Conservation (phyloP, 148 eudicot species). For the Chenopodium suecicum region DNA sequence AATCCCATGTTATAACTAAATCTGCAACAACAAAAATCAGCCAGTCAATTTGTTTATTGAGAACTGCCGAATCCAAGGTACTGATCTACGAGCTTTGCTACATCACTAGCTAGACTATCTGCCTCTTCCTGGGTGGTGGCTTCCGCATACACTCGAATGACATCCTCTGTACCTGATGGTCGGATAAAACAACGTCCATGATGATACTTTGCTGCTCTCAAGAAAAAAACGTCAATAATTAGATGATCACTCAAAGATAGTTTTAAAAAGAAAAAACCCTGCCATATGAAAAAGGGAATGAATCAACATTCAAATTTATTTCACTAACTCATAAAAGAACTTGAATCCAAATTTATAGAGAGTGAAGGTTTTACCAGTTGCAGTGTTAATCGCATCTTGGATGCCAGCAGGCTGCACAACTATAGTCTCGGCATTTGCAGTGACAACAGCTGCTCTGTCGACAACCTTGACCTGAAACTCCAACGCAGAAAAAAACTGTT, state of each 20-base stretch:
- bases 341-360: neutral
- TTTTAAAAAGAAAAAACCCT: too few relatives aligned
- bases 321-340: neutral
- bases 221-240: neutral
- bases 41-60: neutral
- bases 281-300: neutral
- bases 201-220: conserved; percentile 51
- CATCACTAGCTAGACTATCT: conserved; percentile 58
- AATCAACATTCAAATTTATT: neutral
- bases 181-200: conserved; percentile 78
- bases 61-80: conserved; percentile 55
- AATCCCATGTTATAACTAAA: neutral
- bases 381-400: conserved; percentile 80
- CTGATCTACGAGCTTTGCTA: conserved; percentile 54
- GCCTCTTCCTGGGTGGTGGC: conserved; percentile 81
- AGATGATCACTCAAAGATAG: neutral
- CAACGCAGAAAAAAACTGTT: neutral
- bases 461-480: conserved; percentile 77
- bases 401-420: conserved; percentile 76
- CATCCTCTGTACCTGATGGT: conserved; percentile 95
- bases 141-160: conserved; percentile 84
- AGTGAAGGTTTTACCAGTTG: conserved; percentile 50
- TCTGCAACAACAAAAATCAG: neutral
- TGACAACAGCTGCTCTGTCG: conserved; percentile 73
- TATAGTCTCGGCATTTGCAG: conserved; percentile 88